These are phyloP conservation scores for Picea sitchensis DNA, from an alignment of 75 land plant genomes.

Conservation along the genomic window DNA sequence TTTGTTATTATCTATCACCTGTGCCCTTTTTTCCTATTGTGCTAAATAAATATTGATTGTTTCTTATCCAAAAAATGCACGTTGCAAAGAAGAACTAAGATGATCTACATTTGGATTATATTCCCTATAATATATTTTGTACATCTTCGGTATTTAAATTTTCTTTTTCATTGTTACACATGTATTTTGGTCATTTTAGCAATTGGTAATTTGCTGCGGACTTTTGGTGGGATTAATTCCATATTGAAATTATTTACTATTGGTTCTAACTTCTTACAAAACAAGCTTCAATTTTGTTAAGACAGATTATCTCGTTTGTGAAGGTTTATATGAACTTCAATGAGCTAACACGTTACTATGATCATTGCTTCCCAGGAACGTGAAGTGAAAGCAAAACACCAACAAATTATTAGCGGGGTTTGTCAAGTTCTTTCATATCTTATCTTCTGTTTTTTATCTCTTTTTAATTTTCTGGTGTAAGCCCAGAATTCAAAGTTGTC, in stretches of 20 bases:
- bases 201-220: not conserved
- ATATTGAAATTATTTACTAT: not conserved
- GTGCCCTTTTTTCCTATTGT: too few relatives aligned
- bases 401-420: slow-evolving; percentile 87
- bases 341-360: not conserved
- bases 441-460: not conserved
- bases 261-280: not conserved
- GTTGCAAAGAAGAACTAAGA: too few relatives aligned
- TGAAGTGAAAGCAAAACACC: slow-evolving; percentile 89
- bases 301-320: not conserved
- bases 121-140: too few relatives aligned
- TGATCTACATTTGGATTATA: too few relatives aligned
- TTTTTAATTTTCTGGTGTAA: not conserved
- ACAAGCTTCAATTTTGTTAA: not conserved
- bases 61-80: too few relatives aligned
- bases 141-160: too few relatives aligned
- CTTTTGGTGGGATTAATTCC: not conserved
- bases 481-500: not conserved
- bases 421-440: not conserved
- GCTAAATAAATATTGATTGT: too few relatives aligned
- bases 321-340: not conserved
- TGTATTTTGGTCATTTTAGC: not conserved
- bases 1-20: too few relatives aligned
- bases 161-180: not conserved
- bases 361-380: slow-evolving; percentile 53